phyloP scores from a whole-genome alignment of 352 stramenopile species.

The Globisporangium barbulae region DNA sequence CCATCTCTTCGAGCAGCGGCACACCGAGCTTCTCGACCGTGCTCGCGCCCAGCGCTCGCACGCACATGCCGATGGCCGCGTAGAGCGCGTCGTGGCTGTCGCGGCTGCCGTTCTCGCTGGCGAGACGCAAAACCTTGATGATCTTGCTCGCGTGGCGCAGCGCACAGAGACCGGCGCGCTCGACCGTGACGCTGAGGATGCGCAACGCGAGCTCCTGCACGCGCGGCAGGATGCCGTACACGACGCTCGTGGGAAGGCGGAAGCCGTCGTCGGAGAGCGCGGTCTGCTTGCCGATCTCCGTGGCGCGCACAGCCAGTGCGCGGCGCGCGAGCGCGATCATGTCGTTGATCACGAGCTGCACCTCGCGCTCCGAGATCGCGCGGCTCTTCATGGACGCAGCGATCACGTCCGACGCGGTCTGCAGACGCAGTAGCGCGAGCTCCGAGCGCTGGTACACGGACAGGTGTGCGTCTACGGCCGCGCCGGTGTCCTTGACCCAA shows the following conservation, averaged over 20 bases:
- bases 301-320: slow-evolving; percentile 54
- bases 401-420: slow-evolving; percentile 36
- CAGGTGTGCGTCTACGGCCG: slow-evolving; percentile 28
- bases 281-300: slow-evolving; percentile 79
- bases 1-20: slow-evolving; percentile 57
- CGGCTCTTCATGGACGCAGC: slow-evolving; percentile 41
- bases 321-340: slow-evolving; percentile 55
- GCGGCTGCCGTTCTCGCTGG: slow-evolving; percentile 35
- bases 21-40: slow-evolving; percentile 71
- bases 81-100: slow-evolving; percentile 46
- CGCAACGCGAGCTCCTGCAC: slow-evolving; percentile 49
- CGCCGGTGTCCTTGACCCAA: slow-evolving; percentile 50
- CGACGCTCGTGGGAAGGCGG: slow-evolving; percentile 63
- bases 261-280: slow-evolving; percentile 76
- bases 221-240: slow-evolving; percentile 63
- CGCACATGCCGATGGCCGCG: slow-evolving; percentile 43
- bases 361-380: slow-evolving; percentile 71
- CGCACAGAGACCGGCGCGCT: slow-evolving; percentile 52
- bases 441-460: slow-evolving; percentile 61
- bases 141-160: slow-evolving; percentile 70
- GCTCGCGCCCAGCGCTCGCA: slow-evolving; percentile 54
- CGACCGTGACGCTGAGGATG: slow-evolving; percentile 36
- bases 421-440: slow-evolving; percentile 35
- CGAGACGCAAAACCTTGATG: slow-evolving; percentile 55
- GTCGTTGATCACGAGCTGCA: slow-evolving; percentile 58